Evolutionary conservation across 805 yeast genomes (phyloP), one percentile per base, ranked within the genome.

Genomic region (Candida corydali): DNA sequence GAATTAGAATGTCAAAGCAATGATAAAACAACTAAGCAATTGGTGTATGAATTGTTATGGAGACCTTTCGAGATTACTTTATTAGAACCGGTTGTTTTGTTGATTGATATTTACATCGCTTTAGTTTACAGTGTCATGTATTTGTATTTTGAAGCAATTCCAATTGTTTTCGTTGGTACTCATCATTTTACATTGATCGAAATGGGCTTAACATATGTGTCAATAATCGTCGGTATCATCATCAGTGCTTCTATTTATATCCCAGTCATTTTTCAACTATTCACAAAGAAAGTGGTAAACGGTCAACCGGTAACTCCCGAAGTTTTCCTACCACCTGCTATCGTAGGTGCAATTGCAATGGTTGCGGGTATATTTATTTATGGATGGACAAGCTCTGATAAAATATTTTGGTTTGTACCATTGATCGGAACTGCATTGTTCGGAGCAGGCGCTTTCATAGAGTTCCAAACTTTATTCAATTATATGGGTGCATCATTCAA

Each of bases 121-220:
- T 46, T 78, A 34, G 60, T 69, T 5, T 79, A 78, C 52, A 73
- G 80, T 19, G 53, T 70, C 20, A 44, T 75, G 43, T 80, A 76
- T 51, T 52, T 76, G 16, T 78, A 74, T 63, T 75, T 78, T 46
- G 84, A 80, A 54, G 78, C 76, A 4, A 75, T 75, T 56, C 85
- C 86, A 8, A 60, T 78, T 26, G 76, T 74, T 3, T 80, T 70
- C 34, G n/a, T 26, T 14, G 72, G 64, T 2, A 49, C 63, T 15
- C 64, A 75, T 44, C 49, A 62, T 22, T 79, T 79, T 53, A 65
- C 74, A 3, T 47, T 64, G 17, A 63, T 76, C 20, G 75, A 71
- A 37, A 40, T 54, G 53, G 82, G 84, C 11, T 54, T 64, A 2
- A 55, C 80, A 1, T 80, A 65, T 53, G 31, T 74, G 28, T 63